phyloP scores from a whole-genome alignment of 75 land plant species.

The Selaginella moellendorffii region DNA sequence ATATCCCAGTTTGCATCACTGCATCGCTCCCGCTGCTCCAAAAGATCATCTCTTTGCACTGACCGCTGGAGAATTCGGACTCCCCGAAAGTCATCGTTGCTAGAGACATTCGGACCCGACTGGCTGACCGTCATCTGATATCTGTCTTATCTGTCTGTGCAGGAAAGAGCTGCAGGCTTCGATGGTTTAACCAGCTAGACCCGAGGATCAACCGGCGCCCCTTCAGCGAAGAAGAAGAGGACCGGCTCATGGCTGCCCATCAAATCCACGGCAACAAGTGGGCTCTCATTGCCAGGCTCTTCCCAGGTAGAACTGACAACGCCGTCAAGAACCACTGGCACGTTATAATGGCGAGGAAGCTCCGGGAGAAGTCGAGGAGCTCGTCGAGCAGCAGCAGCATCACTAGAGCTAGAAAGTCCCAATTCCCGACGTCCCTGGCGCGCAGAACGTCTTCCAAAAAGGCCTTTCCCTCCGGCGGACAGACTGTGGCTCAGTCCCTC shows the following conservation, averaged over 20 bases:
- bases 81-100: no score
- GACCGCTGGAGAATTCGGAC: no score
- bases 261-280: slow-evolving; percentile 45
- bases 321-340: slow-evolving; percentile 55
- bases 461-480: background rate
- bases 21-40: no score
- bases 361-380: slow-evolving; percentile 26
- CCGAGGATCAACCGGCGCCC: slow-evolving; percentile 51
- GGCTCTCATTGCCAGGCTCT: slow-evolving; percentile 43
- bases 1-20: no score
- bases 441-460: background rate
- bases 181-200: slow-evolving; percentile 64
- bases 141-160: no score
- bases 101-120: no score
- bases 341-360: slow-evolving; percentile 43
- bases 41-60: no score
- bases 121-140: no score
- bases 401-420: background rate
- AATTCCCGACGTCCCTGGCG: background rate
- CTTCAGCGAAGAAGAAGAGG: slow-evolving; percentile 53
- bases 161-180: slow-evolving; percentile 20
- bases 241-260: slow-evolving; percentile 42
- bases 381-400: background rate
- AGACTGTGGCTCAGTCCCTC: background rate
- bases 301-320: slow-evolving; percentile 46